phyloP scores from a whole-genome alignment of 371 early-diverging fungal species.

The Rhizopus microsporus region DNA sequence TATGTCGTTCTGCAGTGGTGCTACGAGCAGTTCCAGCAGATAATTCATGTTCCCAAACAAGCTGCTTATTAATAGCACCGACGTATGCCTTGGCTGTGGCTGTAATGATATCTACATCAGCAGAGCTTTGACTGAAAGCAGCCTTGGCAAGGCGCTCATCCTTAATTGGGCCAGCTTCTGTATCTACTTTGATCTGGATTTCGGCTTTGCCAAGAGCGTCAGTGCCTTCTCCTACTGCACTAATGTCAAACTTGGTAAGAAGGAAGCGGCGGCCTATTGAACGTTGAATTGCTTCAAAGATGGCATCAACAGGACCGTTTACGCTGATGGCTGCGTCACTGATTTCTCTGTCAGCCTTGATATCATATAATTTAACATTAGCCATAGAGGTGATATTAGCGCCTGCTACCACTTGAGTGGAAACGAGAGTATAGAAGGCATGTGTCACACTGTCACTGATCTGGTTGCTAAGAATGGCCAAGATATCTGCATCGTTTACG shows the following conservation, averaged over 20 bases:
- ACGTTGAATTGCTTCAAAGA: conserved; percentile 83
- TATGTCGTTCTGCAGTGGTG: conserved; percentile 44
- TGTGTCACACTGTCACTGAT: conserved; percentile 27
- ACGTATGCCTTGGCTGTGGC: conserved; percentile 88
- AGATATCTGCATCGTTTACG: conserved; percentile 87
- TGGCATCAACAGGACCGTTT: conserved; percentile 85
- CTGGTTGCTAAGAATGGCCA: conserved; percentile 80
- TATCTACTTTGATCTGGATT: conserved; percentile 65
- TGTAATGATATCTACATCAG: conserved; percentile 81
- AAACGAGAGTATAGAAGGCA: conserved; percentile 57
- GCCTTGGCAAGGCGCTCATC: conserved; percentile 31
- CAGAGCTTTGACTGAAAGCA: conserved; percentile 70
- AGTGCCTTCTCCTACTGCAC: conserved; percentile 81
- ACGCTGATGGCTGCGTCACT: conserved; percentile 79
- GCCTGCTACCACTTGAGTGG: conserved; percentile 77
- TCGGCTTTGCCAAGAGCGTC: conserved; percentile 87
- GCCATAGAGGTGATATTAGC: conserved; percentile 75
- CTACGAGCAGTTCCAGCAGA: conserved; percentile 36
- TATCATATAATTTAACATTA: conserved; percentile 64
- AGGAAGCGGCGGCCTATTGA: conserved; percentile 63
- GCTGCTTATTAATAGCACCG: conserved; percentile 78
- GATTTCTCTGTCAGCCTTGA: conserved; percentile 36
- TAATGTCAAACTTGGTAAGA: conserved; percentile 78
- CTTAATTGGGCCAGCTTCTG: conserved; percentile 5
- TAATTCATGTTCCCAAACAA: conserved; percentile 43